phyloP scores from a whole-genome alignment of 768 basidiomycete species.

The Serendipita sp. region DNA sequence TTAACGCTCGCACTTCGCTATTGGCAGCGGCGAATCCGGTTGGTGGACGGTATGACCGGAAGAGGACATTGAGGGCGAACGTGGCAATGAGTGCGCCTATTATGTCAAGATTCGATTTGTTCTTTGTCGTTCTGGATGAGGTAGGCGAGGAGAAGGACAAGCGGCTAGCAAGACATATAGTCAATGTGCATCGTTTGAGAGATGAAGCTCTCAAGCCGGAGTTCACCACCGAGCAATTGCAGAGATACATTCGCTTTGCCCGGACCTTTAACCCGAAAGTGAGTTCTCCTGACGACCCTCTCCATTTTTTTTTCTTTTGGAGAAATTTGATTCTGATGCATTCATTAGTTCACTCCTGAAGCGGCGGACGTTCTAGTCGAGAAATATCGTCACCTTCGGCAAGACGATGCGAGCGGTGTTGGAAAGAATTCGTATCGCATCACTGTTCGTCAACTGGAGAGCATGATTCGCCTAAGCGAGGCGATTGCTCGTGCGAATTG shows the following conservation, averaged over 20 bases:
- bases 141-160: conserved; percentile 85
- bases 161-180: conserved; percentile 92
- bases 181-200: conserved; percentile 91
- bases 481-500: conserved; percentile 97
- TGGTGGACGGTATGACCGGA: conserved; percentile 93
- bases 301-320: conserved; percentile 10
- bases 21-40: conserved; percentile 96
- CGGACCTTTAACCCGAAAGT: conserved; percentile 97
- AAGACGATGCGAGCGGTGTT: conserved; percentile 80
- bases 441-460: conserved; percentile 94
- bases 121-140: conserved; percentile 96
- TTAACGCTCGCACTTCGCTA: conserved; percentile 95
- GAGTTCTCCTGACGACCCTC: too few relatives aligned
- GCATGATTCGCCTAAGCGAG: conserved; percentile 95
- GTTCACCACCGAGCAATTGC: conserved; percentile 91
- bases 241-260: conserved; percentile 93
- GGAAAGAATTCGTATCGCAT: conserved; percentile 91
- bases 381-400: conserved; percentile 81
- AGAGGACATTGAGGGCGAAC: conserved; percentile 80
- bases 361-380: conserved; percentile 88
- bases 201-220: conserved; percentile 92
- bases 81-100: conserved; percentile 97
- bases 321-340: neutral
- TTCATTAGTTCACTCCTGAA: conserved; percentile 66
- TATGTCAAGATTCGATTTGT: conserved; percentile 96